These are phyloP conservation scores for Gossypium ekmanianum DNA, from an alignment of 345 rosid species.

Conservation along the genomic window DNA sequence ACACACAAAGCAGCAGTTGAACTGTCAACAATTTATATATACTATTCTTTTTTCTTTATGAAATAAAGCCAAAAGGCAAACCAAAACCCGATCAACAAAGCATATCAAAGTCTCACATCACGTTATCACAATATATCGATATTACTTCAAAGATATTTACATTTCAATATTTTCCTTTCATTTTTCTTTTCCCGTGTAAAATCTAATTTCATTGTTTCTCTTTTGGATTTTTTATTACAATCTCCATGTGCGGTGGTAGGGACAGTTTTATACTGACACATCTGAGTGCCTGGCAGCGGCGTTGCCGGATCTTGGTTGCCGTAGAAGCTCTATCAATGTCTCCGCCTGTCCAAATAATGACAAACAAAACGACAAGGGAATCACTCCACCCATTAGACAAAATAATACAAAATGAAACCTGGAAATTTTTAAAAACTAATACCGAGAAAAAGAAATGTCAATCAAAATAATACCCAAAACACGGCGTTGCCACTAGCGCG, in stretches of 20 bases:
- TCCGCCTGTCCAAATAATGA: conserved; percentile 58
- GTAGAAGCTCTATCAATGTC: conserved; percentile 64
- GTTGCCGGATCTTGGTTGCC: conserved; percentile 87
- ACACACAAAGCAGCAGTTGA: neutral
- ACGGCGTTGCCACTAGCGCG: neutral
- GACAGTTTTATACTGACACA: conserved; percentile 29
- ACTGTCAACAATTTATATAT: neutral
- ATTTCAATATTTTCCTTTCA: neutral
- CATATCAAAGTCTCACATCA: neutral
- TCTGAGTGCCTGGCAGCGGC: conserved; percentile 48
- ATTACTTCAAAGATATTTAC: conserved; percentile 12
- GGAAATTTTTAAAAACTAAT: neutral
- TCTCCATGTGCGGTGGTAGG: conserved; percentile 6
- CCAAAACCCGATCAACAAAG: neutral
- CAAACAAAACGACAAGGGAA: conserved; percentile 29
- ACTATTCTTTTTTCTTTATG: neutral
- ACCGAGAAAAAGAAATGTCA: neutral
- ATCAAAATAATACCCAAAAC: neutral
- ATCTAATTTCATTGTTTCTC: neutral
- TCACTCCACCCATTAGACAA: conserved; percentile 15
- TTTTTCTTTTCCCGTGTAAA: neutral
- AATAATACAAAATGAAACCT: neutral
- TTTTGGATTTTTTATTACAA: neutral
- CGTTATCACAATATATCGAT: conserved; percentile 1
- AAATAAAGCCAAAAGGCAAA: neutral